These are phyloP conservation scores for Magnolia kwangsiensis DNA, from an alignment of 164 flowering plant species.

Conservation along the genomic window DNA sequence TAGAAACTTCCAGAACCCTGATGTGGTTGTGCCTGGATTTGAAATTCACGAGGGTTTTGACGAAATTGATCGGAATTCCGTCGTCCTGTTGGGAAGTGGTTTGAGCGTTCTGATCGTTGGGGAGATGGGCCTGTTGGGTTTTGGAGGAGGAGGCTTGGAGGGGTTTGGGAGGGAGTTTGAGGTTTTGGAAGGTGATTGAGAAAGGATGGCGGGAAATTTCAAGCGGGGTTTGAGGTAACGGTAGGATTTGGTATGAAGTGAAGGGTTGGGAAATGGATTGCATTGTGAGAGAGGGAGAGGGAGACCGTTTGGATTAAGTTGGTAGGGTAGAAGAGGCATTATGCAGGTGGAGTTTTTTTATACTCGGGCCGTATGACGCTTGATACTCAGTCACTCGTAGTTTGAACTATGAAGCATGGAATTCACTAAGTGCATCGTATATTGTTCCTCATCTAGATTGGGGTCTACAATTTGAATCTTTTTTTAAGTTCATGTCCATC, in stretches of 20 bases:
- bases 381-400: no score
- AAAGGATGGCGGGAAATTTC: not conserved
- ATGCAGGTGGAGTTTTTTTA: no score
- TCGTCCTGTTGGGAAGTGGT: slow-evolving; percentile 22
- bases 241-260: not conserved
- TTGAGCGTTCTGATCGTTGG: not conserved
- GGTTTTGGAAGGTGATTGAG: not conserved
- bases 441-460: no score
- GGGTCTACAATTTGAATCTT: no score
- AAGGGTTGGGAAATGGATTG: not conserved
- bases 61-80: slow-evolving; percentile 56
- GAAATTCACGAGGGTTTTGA: slow-evolving; percentile 63
- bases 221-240: not conserved
- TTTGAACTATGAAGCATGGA: no score
- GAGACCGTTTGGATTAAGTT: not conserved
- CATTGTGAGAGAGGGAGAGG: not conserved
- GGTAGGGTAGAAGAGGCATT: not conserved
- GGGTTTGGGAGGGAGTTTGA: not conserved
- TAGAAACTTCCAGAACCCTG: slow-evolving; percentile 70
- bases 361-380: no score
- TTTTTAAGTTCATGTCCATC: no score
- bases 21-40: slow-evolving; percentile 74
- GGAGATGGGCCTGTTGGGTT: not conserved
- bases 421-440: no score
- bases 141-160: not conserved